A percentile compares a stretch with the other conserved stretches of the same genome.
Conservation (phyloP, 139 green algal genomes). For the Volvox africanus region DNA sequence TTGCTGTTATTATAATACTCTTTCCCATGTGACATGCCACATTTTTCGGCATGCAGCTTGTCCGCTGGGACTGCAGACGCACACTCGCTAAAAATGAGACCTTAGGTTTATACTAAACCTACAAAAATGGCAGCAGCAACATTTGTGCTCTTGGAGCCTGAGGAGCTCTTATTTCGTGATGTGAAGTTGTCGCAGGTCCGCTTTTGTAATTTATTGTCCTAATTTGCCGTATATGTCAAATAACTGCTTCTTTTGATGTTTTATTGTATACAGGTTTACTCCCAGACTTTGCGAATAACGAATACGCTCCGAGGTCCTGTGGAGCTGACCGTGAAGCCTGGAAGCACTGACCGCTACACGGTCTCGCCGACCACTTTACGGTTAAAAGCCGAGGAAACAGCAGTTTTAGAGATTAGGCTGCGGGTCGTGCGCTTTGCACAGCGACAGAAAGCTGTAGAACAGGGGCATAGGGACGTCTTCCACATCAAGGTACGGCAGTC, state of each 20-base stretch:
- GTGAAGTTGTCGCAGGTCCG: constrained; percentile 57
- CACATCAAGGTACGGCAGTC: constrained; percentile 76
- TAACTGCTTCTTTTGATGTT: background rate
- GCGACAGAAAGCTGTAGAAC: constrained; percentile 67
- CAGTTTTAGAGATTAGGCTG: constrained; percentile 65
- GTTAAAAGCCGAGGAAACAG: constrained; percentile 59
- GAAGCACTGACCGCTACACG: constrained; percentile 77
- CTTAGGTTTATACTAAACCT: too few relatives aligned
- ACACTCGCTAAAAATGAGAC: too few relatives aligned
- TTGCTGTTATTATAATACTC: background rate
- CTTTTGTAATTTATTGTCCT: too few relatives aligned
- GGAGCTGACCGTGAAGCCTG: constrained; percentile 73
- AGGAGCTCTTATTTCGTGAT: constrained; percentile 57
- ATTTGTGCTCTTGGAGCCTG: constrained; percentile 55
- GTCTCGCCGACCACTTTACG: constrained; percentile 65
- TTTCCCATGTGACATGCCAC: background rate
- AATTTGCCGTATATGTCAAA: background rate
- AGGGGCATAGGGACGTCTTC: constrained; percentile 81
- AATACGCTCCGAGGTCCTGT: constrained; percentile 72
- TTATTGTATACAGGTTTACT: constrained; percentile 65
- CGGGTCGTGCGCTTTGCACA: constrained; percentile 74
- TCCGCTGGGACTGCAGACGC: background rate
- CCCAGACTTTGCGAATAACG: constrained; percentile 65
- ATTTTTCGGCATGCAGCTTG: background rate
- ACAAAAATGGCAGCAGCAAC: background rate